A percentile compares a stretch with the other conserved stretches of the same genome.
These are phyloP conservation scores for Evernia prunastri DNA, from an alignment of 495 filamentous ascomycete genomes.

Conservation along the genomic window DNA sequence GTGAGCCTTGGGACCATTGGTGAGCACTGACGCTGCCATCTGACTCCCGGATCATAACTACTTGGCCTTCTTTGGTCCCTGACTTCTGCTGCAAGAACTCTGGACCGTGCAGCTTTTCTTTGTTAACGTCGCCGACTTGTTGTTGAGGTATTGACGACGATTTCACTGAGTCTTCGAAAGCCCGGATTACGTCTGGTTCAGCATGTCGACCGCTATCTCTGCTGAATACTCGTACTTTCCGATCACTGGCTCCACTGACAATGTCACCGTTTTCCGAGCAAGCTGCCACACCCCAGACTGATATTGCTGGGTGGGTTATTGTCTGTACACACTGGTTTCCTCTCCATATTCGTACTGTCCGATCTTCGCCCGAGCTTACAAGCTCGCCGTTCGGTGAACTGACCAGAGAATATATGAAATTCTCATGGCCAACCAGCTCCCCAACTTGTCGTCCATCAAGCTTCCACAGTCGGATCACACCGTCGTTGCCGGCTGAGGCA, in stretches of 20 bases:
- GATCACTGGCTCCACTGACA: slow-evolving; percentile 85
- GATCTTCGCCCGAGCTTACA: slow-evolving; percentile 87
- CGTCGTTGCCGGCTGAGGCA: slow-evolving; percentile 84
- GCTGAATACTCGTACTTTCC: slow-evolving; percentile 78
- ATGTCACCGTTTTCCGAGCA: slow-evolving; percentile 83
- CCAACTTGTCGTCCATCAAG: slow-evolving; percentile 64
- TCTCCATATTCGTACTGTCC: slow-evolving; percentile 84
- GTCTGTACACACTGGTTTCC: slow-evolving; percentile 80
- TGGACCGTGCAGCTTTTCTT: slow-evolving; percentile 79
- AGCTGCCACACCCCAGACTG: slow-evolving; percentile 85
- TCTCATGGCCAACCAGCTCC: slow-evolving; percentile 81
- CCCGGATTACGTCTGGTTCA: slow-evolving; percentile 46
- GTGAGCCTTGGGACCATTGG: slow-evolving; percentile 63
- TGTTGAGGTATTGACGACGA: slow-evolving; percentile 81
- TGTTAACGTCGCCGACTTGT: slow-evolving; percentile 73
- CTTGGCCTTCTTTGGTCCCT: slow-evolving; percentile 88
- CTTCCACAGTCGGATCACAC: slow-evolving; percentile 77
- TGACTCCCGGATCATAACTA: slow-evolving; percentile 78
- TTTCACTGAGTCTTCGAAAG: slow-evolving; percentile 75
- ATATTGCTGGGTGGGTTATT: slow-evolving; percentile 95
- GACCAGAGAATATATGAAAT: slow-evolving; percentile 87
- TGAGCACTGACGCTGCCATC: slow-evolving; percentile 75
- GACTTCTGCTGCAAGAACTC: slow-evolving; percentile 73
- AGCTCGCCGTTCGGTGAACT: slow-evolving; percentile 75
- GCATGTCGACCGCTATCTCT: slow-evolving; percentile 66